A percentile compares a stretch with the other conserved stretches of the same genome.
Conservation (phyloP, 2,329 filamentous ascomycete genomes). For the Rosellinia necatrix region DNA sequence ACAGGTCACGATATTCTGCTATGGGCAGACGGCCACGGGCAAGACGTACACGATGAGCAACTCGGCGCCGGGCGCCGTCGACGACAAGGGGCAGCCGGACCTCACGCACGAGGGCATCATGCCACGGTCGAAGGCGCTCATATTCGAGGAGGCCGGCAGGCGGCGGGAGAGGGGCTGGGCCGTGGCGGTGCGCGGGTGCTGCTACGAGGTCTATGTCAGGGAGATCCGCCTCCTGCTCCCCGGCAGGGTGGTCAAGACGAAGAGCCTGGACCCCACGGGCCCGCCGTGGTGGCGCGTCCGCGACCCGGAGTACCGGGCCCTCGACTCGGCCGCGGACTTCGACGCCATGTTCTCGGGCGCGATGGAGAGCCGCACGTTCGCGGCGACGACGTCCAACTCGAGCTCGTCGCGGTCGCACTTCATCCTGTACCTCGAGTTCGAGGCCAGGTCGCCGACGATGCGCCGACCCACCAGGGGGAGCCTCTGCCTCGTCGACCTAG, state of each 20-base stretch:
- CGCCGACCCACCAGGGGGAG: conserved; percentile 83
- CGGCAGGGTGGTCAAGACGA: conserved; percentile 53
- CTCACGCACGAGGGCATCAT: conserved; percentile 79
- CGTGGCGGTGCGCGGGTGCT: conserved; percentile 89
- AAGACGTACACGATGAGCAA: conserved; percentile 91
- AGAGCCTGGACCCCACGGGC: conserved; percentile 52
- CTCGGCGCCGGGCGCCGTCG: conserved; percentile 39
- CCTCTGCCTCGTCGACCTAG: conserved; percentile 81
- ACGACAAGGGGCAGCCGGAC: conserved; percentile 31
- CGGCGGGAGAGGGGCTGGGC: conserved; percentile 88
- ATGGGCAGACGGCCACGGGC: conserved; percentile 93
- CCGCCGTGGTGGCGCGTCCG: conserved; percentile 15
- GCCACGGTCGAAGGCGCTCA: conserved; percentile 85
- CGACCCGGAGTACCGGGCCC: conserved; percentile 40
- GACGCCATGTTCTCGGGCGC: conserved; percentile 78
- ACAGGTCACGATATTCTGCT: conserved; percentile 98
- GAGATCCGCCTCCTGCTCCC: conserved; percentile 71
- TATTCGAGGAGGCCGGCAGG: conserved; percentile 82
- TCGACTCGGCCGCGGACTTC: conserved; percentile 79
- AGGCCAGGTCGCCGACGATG: conserved; percentile 58
- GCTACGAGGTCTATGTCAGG: conserved; percentile 97
- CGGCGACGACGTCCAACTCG: conserved; percentile 91
- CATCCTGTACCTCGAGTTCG: conserved; percentile 84
- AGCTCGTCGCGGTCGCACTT: conserved; percentile 90
- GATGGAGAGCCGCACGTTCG: conserved; percentile 83